Percentiles rank a stretch among this genome's conserved stretches.
phyloP scores from a whole-genome alignment of 208 protist species.

The Acanthamoeba healyi region DNA sequence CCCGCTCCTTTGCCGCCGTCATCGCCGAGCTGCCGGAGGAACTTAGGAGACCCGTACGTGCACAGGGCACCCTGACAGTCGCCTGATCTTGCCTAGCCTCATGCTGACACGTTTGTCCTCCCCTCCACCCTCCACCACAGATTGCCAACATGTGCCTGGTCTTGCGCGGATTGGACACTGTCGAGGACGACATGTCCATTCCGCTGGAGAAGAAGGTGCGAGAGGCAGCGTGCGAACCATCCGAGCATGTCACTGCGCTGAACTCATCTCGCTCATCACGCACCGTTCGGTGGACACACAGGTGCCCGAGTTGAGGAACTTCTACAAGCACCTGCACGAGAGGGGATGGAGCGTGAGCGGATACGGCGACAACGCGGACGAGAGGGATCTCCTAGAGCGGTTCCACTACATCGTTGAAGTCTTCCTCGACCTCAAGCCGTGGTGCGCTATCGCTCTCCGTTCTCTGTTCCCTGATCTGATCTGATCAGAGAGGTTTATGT shows the following conservation, averaged over 20 bases:
- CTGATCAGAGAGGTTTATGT: too few species aligned
- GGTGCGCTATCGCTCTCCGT: constrained; percentile 29
- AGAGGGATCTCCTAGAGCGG: constrained; percentile 77
- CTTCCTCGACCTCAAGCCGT: constrained; percentile 75
- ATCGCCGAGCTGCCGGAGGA: constrained; percentile 94
- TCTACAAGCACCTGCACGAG: constrained; percentile 41
- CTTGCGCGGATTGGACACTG: constrained; percentile 21
- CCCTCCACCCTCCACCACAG: constrained; percentile 94
- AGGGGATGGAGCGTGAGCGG: constrained; percentile 77
- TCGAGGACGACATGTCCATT: constrained; percentile 68
- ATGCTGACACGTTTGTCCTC: too few species aligned
- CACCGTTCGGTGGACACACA: background rate
- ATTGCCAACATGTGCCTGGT: constrained; percentile 60
- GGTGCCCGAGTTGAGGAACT: constrained; percentile 19
- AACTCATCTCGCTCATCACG: too few species aligned
- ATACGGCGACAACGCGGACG: constrained; percentile 81
- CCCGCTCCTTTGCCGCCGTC: constrained; percentile 95
- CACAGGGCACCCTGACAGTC: too few species aligned
- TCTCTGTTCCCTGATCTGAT: background rate
- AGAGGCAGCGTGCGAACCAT: too few species aligned
- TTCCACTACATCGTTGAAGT: constrained; percentile 78
- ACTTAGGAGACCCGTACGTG: constrained; percentile 91
- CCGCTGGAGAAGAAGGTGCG: constrained; percentile 16
- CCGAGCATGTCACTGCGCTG: too few species aligned
- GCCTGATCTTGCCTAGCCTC: too few species aligned